A percentile compares a stretch with the other conserved stretches of the same genome.
Conservation (phyloP, 2,329 filamentous ascomycete genomes). For the Rutstroemia sp. region DNA sequence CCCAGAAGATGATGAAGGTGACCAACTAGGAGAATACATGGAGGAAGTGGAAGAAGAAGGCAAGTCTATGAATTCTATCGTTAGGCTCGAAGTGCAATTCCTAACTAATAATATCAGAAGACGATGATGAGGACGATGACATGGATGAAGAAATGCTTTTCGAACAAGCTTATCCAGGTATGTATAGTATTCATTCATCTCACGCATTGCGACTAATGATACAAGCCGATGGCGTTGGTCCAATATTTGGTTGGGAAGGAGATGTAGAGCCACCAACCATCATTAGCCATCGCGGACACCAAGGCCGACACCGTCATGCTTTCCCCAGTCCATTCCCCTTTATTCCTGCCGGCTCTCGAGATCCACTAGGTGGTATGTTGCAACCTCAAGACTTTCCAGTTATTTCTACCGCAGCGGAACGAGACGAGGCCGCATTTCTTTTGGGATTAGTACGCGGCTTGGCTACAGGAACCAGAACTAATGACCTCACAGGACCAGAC, state of each 20-base stretch:
- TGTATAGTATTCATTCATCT: slow-evolving; percentile 25
- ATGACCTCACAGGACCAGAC: slow-evolving; percentile 28
- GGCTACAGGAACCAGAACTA: slow-evolving; percentile 22
- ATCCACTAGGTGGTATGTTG: slow-evolving; percentile 43
- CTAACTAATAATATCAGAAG: slow-evolving; percentile 34
- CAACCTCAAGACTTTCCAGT: slow-evolving; percentile 10
- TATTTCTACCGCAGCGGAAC: neutral
- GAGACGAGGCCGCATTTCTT: neutral
- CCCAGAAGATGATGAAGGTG: slow-evolving; percentile 42
- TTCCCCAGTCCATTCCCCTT: slow-evolving; percentile 56
- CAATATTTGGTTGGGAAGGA: slow-evolving; percentile 50
- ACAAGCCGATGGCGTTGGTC: slow-evolving; percentile 20
- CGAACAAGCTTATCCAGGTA: slow-evolving; percentile 48
- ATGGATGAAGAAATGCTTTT: slow-evolving; percentile 61
- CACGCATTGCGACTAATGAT: slow-evolving; percentile 5
- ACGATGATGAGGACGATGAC: slow-evolving; percentile 63
- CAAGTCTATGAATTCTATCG: slow-evolving; percentile 22
- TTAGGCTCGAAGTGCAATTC: neutral
- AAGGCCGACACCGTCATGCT: slow-evolving; percentile 47
- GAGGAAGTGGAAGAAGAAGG: slow-evolving; percentile 56
- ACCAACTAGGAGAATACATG: slow-evolving; percentile 40
- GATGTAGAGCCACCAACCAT: slow-evolving; percentile 43
- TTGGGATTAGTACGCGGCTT: neutral
- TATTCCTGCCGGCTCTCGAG: slow-evolving; percentile 49
- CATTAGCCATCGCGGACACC: slow-evolving; percentile 31